Evolutionary conservation across 768 basidiomycete genomes (phyloP).

Genomic region (Lactarius vividus): DNA sequence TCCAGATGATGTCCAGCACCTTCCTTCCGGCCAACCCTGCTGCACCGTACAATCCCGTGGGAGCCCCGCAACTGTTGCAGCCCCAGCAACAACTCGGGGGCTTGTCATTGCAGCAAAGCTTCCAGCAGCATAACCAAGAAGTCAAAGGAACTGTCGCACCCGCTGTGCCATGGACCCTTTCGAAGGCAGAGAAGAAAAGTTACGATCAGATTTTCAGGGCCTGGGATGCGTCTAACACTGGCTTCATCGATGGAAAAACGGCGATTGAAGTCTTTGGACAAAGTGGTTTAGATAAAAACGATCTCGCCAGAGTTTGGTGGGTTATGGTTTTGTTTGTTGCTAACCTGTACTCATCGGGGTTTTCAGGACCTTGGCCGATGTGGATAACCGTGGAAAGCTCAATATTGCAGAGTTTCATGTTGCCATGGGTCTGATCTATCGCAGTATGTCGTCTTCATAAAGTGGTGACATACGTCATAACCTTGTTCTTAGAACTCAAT

Average conservation of each 20-base stretch:
- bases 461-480: background rate
- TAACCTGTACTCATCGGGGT: slow-evolving; percentile 6
- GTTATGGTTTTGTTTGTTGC: slow-evolving; percentile 32
- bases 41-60: slow-evolving; percentile 56
- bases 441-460: slow-evolving; percentile 56
- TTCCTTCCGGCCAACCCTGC: slow-evolving; percentile 82
- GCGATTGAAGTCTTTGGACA: slow-evolving; percentile 94
- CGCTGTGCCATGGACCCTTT: slow-evolving; percentile 81
- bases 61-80: slow-evolving; percentile 68
- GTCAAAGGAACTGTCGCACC: slow-evolving; percentile 62
- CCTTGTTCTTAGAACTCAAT: slow-evolving; percentile 63
- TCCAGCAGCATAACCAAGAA: slow-evolving; percentile 83
- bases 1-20: slow-evolving; percentile 85
- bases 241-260: slow-evolving; percentile 82
- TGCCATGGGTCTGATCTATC: slow-evolving; percentile 97
- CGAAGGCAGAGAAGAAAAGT: slow-evolving; percentile 89
- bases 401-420: slow-evolving; percentile 97
- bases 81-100: slow-evolving; percentile 41
- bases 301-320: slow-evolving; percentile 91
- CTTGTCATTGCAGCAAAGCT: slow-evolving; percentile 72
- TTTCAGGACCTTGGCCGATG: slow-evolving; percentile 84
- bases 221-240: slow-evolving; percentile 82
- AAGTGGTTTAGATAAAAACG: slow-evolving; percentile 84
- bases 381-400: slow-evolving; percentile 90
- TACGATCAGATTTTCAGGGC: slow-evolving; percentile 96